Base-by-base conservation (phyloP, 2,329 filamentous ascomycete species). In the Cadophora sp. region DNA sequence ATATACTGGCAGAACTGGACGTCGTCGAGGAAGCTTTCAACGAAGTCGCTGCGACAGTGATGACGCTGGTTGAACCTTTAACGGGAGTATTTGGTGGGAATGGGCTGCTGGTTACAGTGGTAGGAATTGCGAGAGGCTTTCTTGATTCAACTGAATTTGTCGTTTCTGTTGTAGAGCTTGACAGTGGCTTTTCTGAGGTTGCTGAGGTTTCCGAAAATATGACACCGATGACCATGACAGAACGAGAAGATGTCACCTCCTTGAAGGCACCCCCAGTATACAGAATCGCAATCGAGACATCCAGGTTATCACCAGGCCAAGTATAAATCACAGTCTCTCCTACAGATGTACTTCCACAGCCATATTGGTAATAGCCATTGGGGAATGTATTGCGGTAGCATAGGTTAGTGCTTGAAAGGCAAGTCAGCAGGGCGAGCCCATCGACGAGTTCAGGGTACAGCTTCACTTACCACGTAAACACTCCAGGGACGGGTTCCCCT, bases 301-400 rank as follows among this genome's bases (percentile, higher is more conserved):
- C 20, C 9, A 50, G 39, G 36, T 68, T 66, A 4, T 33, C 62
- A 18, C 47, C 63, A 3, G 66, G 13, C 41, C 33, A 66, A 47
- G 62, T 53, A 43, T 36, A 45, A 14, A 60, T 53, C 18, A 68
- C 66, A 18, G 30, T 51, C 33, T 68, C n/a, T 27, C 66, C 66
- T 9, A 39, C 51, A 1, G 51, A 58, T 11, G 63, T 66, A 14
- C 43, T 60, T 39, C 63, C 66, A 50, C 66, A 68, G 24, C 66
- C 63, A 24, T 55, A 68, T 24, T 68, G 66, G 16, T 53, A 63
- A 33, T 63, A 68, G 13, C 45, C 30, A 33, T 41, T 24, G 0
- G 53, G 51, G 48, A 59, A 68, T 39, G 36, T 62, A 41, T 68
- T 68, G 24, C 13, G 45, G 53, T 68, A 68, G 39, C 66, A 68